Percentiles rank a stretch among this genome's conserved stretches.
phyloP scores from a whole-genome alignment of 2,329 filamentous ascomycete species.

The Pseudocercospora pini-densiflorae region DNA sequence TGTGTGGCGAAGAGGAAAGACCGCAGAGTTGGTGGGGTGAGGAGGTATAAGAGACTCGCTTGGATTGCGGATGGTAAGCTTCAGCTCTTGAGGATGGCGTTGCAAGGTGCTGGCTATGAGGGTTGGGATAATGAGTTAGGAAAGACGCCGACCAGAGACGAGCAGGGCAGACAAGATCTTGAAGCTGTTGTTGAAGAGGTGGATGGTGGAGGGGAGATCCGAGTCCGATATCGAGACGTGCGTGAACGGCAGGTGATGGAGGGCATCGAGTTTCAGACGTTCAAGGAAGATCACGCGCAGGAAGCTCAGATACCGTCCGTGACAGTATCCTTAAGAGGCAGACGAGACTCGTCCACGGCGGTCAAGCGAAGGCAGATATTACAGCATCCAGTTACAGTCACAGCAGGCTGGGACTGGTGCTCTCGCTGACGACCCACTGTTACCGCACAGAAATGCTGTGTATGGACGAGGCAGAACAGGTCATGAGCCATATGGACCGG shows the following conservation, averaged over 20 bases:
- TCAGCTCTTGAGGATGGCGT: not conserved
- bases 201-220: not conserved
- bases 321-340: not conserved
- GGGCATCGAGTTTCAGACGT: not conserved
- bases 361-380: not conserved
- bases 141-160: not conserved
- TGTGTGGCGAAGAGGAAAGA: conserved; percentile 11
- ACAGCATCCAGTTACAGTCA: not conserved
- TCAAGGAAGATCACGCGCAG: not conserved
- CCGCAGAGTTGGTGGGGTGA: not conserved
- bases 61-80: conserved; percentile 10
- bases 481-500: not conserved
- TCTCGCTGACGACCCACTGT: not conserved
- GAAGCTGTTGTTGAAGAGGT: not conserved
- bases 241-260: not conserved
- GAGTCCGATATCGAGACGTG: not conserved
- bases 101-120: conserved; percentile 1
- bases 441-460: not conserved
- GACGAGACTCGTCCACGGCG: not conserved
- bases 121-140: conserved; percentile 2
- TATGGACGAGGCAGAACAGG: not conserved
- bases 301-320: not conserved
- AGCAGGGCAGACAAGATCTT: not conserved
- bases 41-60: conserved; percentile 5
- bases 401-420: not conserved